These are phyloP conservation scores for Dactylellina leptospora DNA, from an alignment of 2,329 filamentous ascomycete genomes.

Conservation along the genomic window DNA sequence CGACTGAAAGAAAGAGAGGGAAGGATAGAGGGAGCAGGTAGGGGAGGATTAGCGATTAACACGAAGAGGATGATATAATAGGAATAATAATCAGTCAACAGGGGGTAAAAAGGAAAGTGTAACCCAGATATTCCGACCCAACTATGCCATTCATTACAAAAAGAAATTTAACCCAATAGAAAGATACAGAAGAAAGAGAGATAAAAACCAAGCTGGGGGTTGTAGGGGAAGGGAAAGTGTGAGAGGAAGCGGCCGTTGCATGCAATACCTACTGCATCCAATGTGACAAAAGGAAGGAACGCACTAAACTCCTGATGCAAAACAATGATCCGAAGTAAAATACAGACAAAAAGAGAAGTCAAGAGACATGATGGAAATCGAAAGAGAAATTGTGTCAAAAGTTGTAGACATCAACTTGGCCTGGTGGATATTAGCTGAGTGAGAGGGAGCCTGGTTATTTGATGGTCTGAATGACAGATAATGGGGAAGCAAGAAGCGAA, in stretches of 20 bases:
- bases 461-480: neutral
- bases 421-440: neutral
- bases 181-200: slow-evolving; percentile 9
- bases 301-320: slow-evolving; percentile 49
- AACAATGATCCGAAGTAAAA: slow-evolving; percentile 37
- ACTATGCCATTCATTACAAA: slow-evolving; percentile 26
- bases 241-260: neutral
- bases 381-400: slow-evolving; percentile 16
- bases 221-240: neutral
- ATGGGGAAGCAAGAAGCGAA: slow-evolving; percentile 3
- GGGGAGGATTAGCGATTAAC: slow-evolving; percentile 8
- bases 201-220: neutral
- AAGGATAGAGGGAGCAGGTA: neutral
- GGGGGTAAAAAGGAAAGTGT: slow-evolving; percentile 29
- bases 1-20: no score
- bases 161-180: slow-evolving; percentile 12
- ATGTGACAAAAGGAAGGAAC: neutral
- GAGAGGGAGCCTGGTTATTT: neutral
- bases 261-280: slow-evolving; percentile 5
- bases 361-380: neutral
- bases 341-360: slow-evolving; percentile 8
- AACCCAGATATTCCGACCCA: slow-evolving; percentile 42
- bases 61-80: neutral
- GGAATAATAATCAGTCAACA: slow-evolving; percentile 13
- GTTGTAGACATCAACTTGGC: neutral